Percentiles rank a stretch among this genome's conserved stretches.
Evolutionary conservation across 345 rosid species (phyloP).

Genomic region (Pugionium cornutum): DNA sequence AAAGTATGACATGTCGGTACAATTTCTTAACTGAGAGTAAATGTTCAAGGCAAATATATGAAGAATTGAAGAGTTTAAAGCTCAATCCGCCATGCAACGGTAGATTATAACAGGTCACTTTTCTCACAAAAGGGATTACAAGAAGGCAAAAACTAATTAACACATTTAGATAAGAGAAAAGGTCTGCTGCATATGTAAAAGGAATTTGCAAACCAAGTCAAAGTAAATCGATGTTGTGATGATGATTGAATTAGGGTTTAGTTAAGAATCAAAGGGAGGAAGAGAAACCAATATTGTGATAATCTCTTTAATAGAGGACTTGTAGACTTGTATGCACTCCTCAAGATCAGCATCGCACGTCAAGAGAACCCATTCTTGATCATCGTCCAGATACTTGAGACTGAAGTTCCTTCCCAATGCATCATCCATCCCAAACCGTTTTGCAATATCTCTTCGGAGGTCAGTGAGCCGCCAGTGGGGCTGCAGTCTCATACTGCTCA

Average conservation of each 20-base stretch:
- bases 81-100: neutral
- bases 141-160: conserved; percentile 20
- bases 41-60: neutral
- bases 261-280: conserved; percentile 30
- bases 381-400: conserved; percentile 75
- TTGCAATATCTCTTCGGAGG: conserved; percentile 58
- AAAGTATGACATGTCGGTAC: conserved; percentile 24
- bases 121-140: conserved; percentile 21
- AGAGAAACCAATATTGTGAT: conserved; percentile 55
- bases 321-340: conserved; percentile 78
- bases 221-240: neutral
- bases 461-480: conserved; percentile 53
- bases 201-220: conserved; percentile 32
- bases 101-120: neutral
- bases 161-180: conserved; percentile 25
- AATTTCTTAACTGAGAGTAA: neutral
- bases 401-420: conserved; percentile 39
- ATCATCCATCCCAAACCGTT: conserved; percentile 52
- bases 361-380: conserved; percentile 72
- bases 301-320: conserved; percentile 47
- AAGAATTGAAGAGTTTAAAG: neutral
- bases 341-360: conserved; percentile 82
- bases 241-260: conserved; percentile 8
- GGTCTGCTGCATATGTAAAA: conserved; percentile 7
- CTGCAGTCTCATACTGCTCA: conserved; percentile 52